These are phyloP conservation scores for Alternaria atra DNA, from an alignment of 2,329 filamentous ascomycete species.

Conservation along the genomic window DNA sequence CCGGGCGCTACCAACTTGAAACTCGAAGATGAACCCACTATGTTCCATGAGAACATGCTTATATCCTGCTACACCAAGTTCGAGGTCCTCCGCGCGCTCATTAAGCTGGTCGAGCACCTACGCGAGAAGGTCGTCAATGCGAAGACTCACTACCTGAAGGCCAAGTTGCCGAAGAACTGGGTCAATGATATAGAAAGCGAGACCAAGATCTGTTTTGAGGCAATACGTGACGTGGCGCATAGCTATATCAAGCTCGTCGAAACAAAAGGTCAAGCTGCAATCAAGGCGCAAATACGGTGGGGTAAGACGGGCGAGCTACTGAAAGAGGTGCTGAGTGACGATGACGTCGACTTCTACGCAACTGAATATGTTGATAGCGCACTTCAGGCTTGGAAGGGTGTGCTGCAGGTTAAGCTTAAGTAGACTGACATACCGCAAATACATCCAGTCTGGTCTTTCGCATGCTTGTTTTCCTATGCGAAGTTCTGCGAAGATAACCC, in stretches of 20 bases:
- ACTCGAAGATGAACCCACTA: conserved; percentile 22
- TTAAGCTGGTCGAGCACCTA: conserved; percentile 25
- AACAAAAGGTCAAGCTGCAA: conserved; percentile 25
- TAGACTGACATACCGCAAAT: conserved; percentile 19
- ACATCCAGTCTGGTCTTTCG: neutral
- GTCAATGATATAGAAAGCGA: conserved; percentile 20
- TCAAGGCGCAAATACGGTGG: conserved; percentile 34
- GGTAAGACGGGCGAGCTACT: conserved; percentile 38
- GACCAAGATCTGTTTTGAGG: conserved; percentile 22
- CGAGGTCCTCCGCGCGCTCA: conserved; percentile 29
- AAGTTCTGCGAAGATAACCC: neutral
- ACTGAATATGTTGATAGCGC: conserved; percentile 45
- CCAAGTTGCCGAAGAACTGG: conserved; percentile 25
- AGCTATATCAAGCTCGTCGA: conserved; percentile 33
- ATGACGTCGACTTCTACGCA: conserved; percentile 36
- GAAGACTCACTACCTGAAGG: conserved; percentile 30
- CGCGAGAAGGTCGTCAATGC: conserved; percentile 24
- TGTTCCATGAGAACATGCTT: conserved; percentile 38
- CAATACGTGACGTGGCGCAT: conserved; percentile 23
- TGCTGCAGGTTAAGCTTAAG: conserved; percentile 46
- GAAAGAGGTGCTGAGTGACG: conserved; percentile 29
- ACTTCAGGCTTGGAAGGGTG: conserved; percentile 41
- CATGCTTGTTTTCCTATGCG: neutral
- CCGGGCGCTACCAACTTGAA: conserved; percentile 11
- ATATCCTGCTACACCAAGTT: conserved; percentile 34